A percentile compares a stretch with the other conserved stretches of the same genome.
These are phyloP conservation scores for Medicago arabica DNA, from an alignment of 306 rosid species.

Conservation along the genomic window DNA sequence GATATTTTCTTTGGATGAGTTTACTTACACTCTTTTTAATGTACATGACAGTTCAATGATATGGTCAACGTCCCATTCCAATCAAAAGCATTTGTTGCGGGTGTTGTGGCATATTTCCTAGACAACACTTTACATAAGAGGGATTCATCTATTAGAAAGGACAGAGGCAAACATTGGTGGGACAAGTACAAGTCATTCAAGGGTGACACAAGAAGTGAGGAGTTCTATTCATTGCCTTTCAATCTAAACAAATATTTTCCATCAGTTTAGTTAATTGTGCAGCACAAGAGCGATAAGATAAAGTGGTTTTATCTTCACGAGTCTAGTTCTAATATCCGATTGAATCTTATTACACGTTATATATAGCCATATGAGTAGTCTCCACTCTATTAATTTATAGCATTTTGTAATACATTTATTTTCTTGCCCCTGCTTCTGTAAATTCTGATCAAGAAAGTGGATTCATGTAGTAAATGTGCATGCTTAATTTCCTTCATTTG, in stretches of 20 bases:
- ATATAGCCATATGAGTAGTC: constrained; percentile 48
- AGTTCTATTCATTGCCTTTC: constrained; percentile 92
- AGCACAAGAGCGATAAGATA: constrained; percentile 17
- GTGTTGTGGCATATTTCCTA: constrained; percentile 78
- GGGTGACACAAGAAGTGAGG: constrained; percentile 85
- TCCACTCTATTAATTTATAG: constrained; percentile 44
- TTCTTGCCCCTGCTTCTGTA: constrained; percentile 58
- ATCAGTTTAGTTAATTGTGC: constrained; percentile 70
- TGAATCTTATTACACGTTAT: constrained; percentile 43
- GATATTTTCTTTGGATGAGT: background rate
- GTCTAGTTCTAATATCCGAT: constrained; percentile 40
- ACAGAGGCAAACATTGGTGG: constrained; percentile 98
- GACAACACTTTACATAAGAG: constrained; percentile 77
- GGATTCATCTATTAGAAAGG: constrained; percentile 60
- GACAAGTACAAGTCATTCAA: constrained; percentile 84
- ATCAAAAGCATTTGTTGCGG: constrained; percentile 92
- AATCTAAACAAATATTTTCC: constrained; percentile 97
- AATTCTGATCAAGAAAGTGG: constrained; percentile 55
- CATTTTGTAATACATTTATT: constrained; percentile 52
- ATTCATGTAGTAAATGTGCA: constrained; percentile 47
- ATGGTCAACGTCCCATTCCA: constrained; percentile 94
- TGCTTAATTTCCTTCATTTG: constrained; percentile 37
- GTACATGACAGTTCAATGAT: constrained; percentile 78
- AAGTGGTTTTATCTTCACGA: constrained; percentile 45
- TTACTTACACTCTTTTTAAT: constrained; percentile 29